phyloP scores from a whole-genome alignment of 495 filamentous ascomycete species.

The Lepidopterella palustris region DNA sequence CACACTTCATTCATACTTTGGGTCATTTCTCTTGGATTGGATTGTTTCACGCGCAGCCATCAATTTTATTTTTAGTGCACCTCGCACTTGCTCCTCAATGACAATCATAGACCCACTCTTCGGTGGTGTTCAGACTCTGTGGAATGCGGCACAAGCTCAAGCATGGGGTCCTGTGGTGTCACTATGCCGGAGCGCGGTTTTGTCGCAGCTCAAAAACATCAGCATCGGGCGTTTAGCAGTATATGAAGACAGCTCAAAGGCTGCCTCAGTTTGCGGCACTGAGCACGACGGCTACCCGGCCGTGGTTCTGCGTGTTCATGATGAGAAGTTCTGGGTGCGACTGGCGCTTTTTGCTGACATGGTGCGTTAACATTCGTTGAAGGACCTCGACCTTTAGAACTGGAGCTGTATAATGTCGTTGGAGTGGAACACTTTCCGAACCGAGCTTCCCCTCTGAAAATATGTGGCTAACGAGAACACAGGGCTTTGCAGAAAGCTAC shows the following conservation, averaged over 20 bases:
- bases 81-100: too few species aligned
- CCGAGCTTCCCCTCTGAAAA: constrained; percentile 4
- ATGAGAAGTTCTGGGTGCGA: constrained; percentile 60
- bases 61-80: too few species aligned
- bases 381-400: too few species aligned
- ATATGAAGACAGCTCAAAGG: constrained; percentile 36
- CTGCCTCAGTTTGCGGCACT: constrained; percentile 35
- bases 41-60: too few species aligned
- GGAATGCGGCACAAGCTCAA: constrained; percentile 26
- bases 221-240: constrained; percentile 39
- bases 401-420: too few species aligned
- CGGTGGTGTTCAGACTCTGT: constrained; percentile 24
- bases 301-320: constrained; percentile 48
- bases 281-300: constrained; percentile 20
- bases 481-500: constrained; percentile 63
- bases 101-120: constrained; percentile 23
- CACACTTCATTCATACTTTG: too few species aligned
- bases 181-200: constrained; percentile 37
- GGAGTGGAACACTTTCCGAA: neutral
- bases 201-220: constrained; percentile 38
- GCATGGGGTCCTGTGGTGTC: constrained; percentile 43
- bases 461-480: neutral
- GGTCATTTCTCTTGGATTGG: too few species aligned
- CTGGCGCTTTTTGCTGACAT: constrained; percentile 61
- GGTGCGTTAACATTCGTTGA: constrained; percentile 32